Evolutionary conservation across 2,329 filamentous ascomycete species (phyloP).

Genomic region (Cladosporium phlei): DNA sequence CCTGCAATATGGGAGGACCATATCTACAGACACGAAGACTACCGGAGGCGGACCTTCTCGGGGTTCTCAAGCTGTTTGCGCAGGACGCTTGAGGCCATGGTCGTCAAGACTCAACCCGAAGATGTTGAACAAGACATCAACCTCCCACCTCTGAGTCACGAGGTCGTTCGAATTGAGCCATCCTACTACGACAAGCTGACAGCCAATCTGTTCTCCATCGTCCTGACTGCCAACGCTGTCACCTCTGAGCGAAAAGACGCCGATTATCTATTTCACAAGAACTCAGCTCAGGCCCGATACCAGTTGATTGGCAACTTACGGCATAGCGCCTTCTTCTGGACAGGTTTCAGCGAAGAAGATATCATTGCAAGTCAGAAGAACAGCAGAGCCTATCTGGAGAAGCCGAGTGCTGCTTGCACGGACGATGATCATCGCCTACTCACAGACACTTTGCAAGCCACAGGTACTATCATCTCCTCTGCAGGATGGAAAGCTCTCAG

Average conservation of each 20-base stretch:
- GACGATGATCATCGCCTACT: slow-evolving; percentile 59
- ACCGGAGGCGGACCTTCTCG: slow-evolving; percentile 52
- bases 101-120: slow-evolving; percentile 71
- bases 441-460: slow-evolving; percentile 60
- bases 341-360: slow-evolving; percentile 63
- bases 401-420: slow-evolving; percentile 56
- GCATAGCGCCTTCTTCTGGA: slow-evolving; percentile 81
- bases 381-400: slow-evolving; percentile 62
- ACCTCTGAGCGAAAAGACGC: slow-evolving; percentile 78
- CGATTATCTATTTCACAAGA: slow-evolving; percentile 84
- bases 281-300: slow-evolving; percentile 62
- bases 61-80: slow-evolving; percentile 56
- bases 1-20: slow-evolving; percentile 69
- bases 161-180: slow-evolving; percentile 68
- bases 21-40: slow-evolving; percentile 50
- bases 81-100: slow-evolving; percentile 68
- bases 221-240: slow-evolving; percentile 79
- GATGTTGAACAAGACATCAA: slow-evolving; percentile 61
- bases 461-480: slow-evolving; percentile 56
- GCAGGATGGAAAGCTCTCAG: slow-evolving; percentile 63
- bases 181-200: slow-evolving; percentile 80
- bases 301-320: slow-evolving; percentile 72
- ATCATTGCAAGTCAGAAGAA: slow-evolving; percentile 61
- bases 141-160: slow-evolving; percentile 69
- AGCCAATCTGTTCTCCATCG: slow-evolving; percentile 78